Percentiles rank a stretch among this genome's conserved stretches.
Evolutionary conservation across 2,329 filamentous ascomycete genomes (phyloP).

Genomic region (Penicillium brasilianum): DNA sequence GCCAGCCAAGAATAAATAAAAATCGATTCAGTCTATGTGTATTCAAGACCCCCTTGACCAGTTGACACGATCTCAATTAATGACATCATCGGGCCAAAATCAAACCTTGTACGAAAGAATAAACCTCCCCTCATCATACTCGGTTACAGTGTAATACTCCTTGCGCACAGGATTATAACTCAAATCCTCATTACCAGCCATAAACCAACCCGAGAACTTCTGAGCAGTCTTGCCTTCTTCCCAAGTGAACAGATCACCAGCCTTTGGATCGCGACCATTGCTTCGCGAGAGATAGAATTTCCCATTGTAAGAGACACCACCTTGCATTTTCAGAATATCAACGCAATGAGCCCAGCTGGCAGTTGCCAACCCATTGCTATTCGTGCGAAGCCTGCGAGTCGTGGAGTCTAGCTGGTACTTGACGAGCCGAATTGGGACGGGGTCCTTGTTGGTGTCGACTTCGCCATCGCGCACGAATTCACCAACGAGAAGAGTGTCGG

Average conservation of each 20-base stretch:
- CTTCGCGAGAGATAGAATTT: conserved; percentile 43
- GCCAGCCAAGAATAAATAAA: not conserved
- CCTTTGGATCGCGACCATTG: conserved; percentile 32
- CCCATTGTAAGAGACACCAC: conserved; percentile 38
- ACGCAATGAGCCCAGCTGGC: conserved; percentile 42
- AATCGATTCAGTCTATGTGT: not conserved
- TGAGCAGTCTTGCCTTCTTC: conserved; percentile 32
- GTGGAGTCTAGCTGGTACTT: conserved; percentile 39
- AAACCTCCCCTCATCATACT: conserved; percentile 21
- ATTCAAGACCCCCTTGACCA: not conserved
- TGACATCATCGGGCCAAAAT: not conserved
- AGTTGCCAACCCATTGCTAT: conserved; percentile 21
- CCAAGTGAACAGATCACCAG: conserved; percentile 43
- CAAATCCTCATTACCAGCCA: conserved; percentile 41
- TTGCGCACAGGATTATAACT: conserved; percentile 37
- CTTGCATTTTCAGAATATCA: conserved; percentile 41
- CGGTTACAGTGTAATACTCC: conserved; percentile 33
- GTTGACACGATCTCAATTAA: not conserved
- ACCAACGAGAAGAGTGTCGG: conserved; percentile 41
- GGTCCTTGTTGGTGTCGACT: conserved; percentile 13
- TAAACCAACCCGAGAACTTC: conserved; percentile 25
- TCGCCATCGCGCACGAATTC: conserved; percentile 38
- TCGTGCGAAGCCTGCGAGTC: conserved; percentile 33
- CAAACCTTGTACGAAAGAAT: conserved; percentile 18
- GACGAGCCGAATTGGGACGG: conserved; percentile 35